Evolutionary conservation across 768 basidiomycete genomes (phyloP), one percentile per base, ranked within the genome.

Genomic region (Suillus paluster): DNA sequence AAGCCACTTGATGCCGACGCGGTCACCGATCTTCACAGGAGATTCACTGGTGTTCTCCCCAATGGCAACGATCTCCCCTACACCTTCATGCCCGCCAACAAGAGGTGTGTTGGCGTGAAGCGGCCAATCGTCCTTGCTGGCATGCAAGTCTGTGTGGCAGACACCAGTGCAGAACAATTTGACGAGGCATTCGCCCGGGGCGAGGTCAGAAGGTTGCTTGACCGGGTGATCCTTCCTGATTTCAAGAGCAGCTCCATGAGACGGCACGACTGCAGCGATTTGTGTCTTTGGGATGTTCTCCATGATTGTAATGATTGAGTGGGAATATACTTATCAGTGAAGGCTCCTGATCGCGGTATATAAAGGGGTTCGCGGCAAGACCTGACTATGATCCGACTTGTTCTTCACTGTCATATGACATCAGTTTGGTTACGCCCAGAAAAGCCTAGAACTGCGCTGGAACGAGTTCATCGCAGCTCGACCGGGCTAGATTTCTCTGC

Each of bases 61-160:
- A 67, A 95, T 91, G 27, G 93, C 94, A 45, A 95, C 89, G 59
- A 97, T 77, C 46, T 81, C 78, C 19, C 94, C 93, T 14, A 92
- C 91, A 65, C 93, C 94, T 76, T 94, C 90, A 70, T 95, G 94
- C 0, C 94, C 92, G 17, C 91, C 91, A 60, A 94, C 84, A 53
- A 93, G 84, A 0, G 89, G 90, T 1, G 80, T 79, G 57, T 79
- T 84, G 38, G 85, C 80, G n/a, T 81, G 74, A 11, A 91, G 61
- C 0, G 94, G 94, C 95, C 95, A 95, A 71, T 95, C 94, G 48
- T 84, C 86, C 42, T 83, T 75, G 41, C 84, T 84, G 30, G 88
- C 88, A 68, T 94, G 93, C 15, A 92, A 81, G 69, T 94, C 93
- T 4, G 90, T 91, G 70, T 94, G 92, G 76, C 93, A 94, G n/a